Conservation (phyloP, 768 basidiomycete genomes). For the Phallus indusiatus region DNA sequence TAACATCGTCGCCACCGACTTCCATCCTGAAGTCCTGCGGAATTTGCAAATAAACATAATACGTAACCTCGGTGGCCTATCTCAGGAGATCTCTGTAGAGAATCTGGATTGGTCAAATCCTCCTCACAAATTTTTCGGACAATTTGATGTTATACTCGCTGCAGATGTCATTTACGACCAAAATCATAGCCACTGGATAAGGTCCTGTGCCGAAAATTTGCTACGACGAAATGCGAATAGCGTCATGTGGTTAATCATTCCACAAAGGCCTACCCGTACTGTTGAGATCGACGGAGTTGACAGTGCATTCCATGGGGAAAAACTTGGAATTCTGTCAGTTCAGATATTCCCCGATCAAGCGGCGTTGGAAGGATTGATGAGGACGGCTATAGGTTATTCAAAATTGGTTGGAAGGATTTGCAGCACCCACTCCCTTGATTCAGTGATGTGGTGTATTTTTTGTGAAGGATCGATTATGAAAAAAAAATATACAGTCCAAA, state of each 20-base stretch:
- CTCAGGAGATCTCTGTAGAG: constrained; percentile 25
- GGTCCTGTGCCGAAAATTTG: constrained; percentile 43
- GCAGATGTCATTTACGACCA: constrained; percentile 76
- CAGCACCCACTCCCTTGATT: not conserved
- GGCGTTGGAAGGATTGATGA: constrained; percentile 64
- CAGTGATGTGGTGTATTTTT: not conserved
- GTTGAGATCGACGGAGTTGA: constrained; percentile 48
- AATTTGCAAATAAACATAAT: constrained; percentile 56
- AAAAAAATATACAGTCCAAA: constrained; percentile 1
- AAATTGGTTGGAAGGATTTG: constrained; percentile 57
- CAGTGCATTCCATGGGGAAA: constrained; percentile 32
- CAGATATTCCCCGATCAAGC: constrained; percentile 39
- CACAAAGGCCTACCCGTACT: constrained; percentile 55
- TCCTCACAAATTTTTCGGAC: constrained; percentile 22
- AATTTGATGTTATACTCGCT: constrained; percentile 63
- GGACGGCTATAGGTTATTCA: constrained; percentile 55
- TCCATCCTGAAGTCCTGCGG: constrained; percentile 60
- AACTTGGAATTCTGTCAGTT: constrained; percentile 37
- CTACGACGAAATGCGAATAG: constrained; percentile 30
- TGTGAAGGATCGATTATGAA: not conserved
- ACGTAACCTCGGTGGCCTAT: constrained; percentile 33
- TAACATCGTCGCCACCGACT: constrained; percentile 62
- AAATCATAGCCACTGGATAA: constrained; percentile 61
- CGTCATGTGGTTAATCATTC: constrained; percentile 67
- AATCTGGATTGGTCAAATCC: constrained; percentile 60